Evolutionary conservation across 202 grass and related monocot genomes (phyloP), one percentile per base, ranked within the genome.

Genomic region (Carex arenaria): DNA sequence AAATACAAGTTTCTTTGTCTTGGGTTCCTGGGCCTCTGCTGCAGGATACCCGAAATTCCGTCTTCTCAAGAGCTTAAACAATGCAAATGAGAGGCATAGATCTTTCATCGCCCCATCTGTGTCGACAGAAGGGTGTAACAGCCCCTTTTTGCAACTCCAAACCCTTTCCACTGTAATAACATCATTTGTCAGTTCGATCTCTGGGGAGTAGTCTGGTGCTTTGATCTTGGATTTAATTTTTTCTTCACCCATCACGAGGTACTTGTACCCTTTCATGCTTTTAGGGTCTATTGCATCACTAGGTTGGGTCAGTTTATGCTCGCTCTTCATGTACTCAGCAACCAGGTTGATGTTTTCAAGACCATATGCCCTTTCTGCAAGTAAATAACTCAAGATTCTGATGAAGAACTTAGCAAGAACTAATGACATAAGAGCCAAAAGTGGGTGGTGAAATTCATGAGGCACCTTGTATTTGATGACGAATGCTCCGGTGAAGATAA

Each of bases 11-110:
- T 30, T 0, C 12, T 7, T 36, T 36, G 70, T 55, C 71, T 85
- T 88, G 0, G 2, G 0, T 67, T n/a, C 10, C 20, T 70, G 51
- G 17, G 7, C 31, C 38, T 79, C 73, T 0, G 38, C 18, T 8
- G 61, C 62, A 2, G 72, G 31, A 1, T 62, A 80, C 28, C 20
- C n/a, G 11, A 66, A 59, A 18, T 83, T 82, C 70, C 75, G 81
- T 8, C 82, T 64, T 61, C 84, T 7, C 17, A 92, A 34, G 2
- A 92, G 85, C 85, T 92, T 89, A 74, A 86, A 92, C 64, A 92
- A 59, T 3, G 90, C 87, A 66, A 92, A 92, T 14, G 90, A 92
- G 14, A 92, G 68, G 78, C 87, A 85, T 0, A 83, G 20, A 7
- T 87, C 90, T 63, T 79, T 89, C 19, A 87, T 69, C 23, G 31